These are phyloP conservation scores for Styphnolobium japonicum DNA, from an alignment of 306 rosid genomes.

Conservation along the genomic window DNA sequence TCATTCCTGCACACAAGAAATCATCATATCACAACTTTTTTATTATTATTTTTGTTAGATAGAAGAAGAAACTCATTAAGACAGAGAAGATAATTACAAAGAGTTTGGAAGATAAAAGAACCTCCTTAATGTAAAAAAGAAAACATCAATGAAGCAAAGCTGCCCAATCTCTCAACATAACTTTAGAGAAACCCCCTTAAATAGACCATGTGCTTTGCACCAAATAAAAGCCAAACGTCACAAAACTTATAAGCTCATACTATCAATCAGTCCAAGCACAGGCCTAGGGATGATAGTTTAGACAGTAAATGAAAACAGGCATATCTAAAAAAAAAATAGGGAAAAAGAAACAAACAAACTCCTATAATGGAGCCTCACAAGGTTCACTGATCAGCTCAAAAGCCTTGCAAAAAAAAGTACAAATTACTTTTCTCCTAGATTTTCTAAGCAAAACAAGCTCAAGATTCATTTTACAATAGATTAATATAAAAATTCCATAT, in stretches of 20 bases:
- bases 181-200: no score
- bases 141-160: no score
- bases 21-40: slow-evolving; percentile 7
- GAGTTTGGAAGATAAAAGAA: no score
- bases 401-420: neutral
- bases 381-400: neutral
- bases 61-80: no score
- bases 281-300: neutral
- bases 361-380: neutral
- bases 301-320: neutral
- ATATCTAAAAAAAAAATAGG: neutral
- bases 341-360: neutral
- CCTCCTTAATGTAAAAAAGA: no score
- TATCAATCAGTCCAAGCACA: neutral
- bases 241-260: neutral
- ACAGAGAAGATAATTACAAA: no score
- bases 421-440: neutral
- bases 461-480: neutral
- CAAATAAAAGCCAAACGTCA: no score
- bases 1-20: slow-evolving; percentile 64
- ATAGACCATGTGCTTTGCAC: no score
- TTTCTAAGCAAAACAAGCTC: neutral
- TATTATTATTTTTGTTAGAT: no score
- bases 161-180: no score
- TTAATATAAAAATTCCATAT: neutral